These are phyloP conservation scores for Fusarium temperatum DNA, from an alignment of 2,329 filamentous ascomycete genomes.

Conservation along the genomic window DNA sequence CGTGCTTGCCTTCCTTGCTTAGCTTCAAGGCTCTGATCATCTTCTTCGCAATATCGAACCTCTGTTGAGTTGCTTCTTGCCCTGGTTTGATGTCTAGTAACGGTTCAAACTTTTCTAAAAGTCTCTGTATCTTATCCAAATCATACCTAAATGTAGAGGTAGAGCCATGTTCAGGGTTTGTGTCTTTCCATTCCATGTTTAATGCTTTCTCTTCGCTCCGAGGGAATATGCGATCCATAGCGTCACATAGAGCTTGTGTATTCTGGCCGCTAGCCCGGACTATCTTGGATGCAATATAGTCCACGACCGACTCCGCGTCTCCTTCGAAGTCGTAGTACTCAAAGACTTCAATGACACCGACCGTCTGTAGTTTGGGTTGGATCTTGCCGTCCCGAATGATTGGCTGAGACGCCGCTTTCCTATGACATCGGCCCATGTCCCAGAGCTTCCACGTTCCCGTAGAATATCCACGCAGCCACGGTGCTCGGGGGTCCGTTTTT, in stretches of 20 bases:
- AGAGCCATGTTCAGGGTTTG: fast-evolving
- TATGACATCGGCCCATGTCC: background rate
- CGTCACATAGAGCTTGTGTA: background rate
- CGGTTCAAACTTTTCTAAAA: background rate
- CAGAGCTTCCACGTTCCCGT: background rate
- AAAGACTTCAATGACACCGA: background rate
- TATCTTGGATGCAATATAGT: background rate
- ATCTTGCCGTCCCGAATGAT: background rate
- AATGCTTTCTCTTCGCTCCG: background rate
- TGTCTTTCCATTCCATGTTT: background rate
- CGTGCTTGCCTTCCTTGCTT: background rate
- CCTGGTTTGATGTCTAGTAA: background rate
- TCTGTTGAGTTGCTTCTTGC: background rate
- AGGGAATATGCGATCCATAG: background rate
- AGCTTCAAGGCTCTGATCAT: background rate
- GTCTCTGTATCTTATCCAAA: background rate
- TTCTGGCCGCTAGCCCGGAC: background rate
- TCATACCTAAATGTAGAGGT: fast-evolving
- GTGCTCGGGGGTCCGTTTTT: background rate
- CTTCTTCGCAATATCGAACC: background rate
- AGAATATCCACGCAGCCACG: background rate
- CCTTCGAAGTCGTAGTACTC: background rate
- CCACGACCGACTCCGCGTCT: background rate
- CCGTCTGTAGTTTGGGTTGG: background rate
- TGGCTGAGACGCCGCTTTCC: background rate